Conservation (phyloP, 768 basidiomycete species). For the Sarcodon aspratus region DNA sequence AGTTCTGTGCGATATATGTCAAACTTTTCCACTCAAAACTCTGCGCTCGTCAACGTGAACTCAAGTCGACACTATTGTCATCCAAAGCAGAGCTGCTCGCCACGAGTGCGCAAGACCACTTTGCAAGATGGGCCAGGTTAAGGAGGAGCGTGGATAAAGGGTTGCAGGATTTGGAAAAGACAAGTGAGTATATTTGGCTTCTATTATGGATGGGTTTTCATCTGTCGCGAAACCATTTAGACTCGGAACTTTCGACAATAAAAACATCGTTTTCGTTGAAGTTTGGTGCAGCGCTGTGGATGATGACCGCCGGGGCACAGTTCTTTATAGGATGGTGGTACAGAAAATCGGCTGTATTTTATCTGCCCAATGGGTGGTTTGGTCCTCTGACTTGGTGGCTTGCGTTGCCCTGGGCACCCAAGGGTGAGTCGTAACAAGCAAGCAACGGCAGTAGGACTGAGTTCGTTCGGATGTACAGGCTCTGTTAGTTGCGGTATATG, state of each 20-base stretch:
- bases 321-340: slow-evolving; percentile 88
- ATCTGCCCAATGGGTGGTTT: slow-evolving; percentile 83
- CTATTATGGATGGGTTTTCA: neutral
- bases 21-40: slow-evolving; percentile 48
- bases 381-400: slow-evolving; percentile 85
- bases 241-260: slow-evolving; percentile 66
- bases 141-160: slow-evolving; percentile 87
- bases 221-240: slow-evolving; percentile 24
- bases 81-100: slow-evolving; percentile 79
- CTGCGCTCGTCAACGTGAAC: slow-evolving; percentile 46
- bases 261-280: slow-evolving; percentile 65
- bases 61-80: slow-evolving; percentile 71
- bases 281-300: slow-evolving; percentile 70
- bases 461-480: slow-evolving; percentile 27
- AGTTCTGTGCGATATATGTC: slow-evolving; percentile 71
- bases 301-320: slow-evolving; percentile 79
- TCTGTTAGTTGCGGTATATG: slow-evolving; percentile 90
- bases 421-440: slow-evolving; percentile 19
- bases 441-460: too few species aligned
- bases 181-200: slow-evolving; percentile 52
- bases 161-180: slow-evolving; percentile 78
- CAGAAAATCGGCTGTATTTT: slow-evolving; percentile 85
- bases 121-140: slow-evolving; percentile 97
- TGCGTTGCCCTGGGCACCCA: slow-evolving; percentile 82
- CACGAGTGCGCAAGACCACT: slow-evolving; percentile 94